These are phyloP conservation scores for Rhodofomes roseus DNA, from an alignment of 1,284 basidiomycete genomes.

Conservation along the genomic window DNA sequence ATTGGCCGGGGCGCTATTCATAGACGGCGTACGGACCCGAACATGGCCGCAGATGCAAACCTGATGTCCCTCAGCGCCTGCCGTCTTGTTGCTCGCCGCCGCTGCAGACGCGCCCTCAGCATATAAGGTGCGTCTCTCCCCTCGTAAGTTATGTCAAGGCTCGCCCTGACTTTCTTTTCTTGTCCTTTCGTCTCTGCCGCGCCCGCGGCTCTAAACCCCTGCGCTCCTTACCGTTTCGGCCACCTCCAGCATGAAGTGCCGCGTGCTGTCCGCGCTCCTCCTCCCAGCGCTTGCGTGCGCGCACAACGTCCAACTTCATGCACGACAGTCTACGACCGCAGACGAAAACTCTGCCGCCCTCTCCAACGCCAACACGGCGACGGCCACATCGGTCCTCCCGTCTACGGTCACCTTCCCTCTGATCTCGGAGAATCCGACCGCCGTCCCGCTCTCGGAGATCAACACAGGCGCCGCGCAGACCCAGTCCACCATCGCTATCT, in stretches of 20 bases:
- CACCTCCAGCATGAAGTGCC: conserved; percentile 33
- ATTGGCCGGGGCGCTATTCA: background rate
- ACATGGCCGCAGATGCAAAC: background rate
- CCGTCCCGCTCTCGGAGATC: conserved; percentile 49
- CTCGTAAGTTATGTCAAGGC: background rate
- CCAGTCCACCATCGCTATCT: conserved; percentile 37
- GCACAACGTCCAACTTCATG: conserved; percentile 23
- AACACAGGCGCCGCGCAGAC: conserved; percentile 33
- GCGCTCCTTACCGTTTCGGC: conserved; percentile 14
- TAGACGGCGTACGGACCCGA: background rate
- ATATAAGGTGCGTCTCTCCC: background rate
- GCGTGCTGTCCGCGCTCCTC: conserved; percentile 28
- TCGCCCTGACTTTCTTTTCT: conserved; percentile 1
- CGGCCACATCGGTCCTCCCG: conserved; percentile 11
- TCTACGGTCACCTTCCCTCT: conserved; percentile 36
- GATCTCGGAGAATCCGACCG: conserved; percentile 55
- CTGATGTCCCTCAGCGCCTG: background rate
- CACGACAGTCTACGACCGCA: conserved; percentile 28
- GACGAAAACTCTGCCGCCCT: conserved; percentile 4
- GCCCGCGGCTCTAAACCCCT: conserved; percentile 3
- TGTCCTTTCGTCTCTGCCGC: conserved; percentile 8
- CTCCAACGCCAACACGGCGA: conserved; percentile 10
- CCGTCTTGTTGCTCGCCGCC: background rate
- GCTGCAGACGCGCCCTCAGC: background rate
- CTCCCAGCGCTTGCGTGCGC: conserved; percentile 29